Base-by-base conservation (phyloP, 1,284 basidiomycete genomes). In the Neolentinus lepideus region DNA sequence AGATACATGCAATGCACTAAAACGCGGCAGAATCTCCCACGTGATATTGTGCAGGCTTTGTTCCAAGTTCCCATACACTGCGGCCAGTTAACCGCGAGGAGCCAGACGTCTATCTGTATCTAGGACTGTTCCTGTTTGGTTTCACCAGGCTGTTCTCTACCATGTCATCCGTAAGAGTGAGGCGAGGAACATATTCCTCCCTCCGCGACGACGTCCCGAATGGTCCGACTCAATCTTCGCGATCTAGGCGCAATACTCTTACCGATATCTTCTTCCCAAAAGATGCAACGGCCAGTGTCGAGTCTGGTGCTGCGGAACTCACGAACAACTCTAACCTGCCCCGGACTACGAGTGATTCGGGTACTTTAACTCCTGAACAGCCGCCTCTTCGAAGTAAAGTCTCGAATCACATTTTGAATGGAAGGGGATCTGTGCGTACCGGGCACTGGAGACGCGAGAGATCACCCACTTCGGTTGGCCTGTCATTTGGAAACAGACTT, bases 111-210 rank as follows among this genome's bases (percentile, higher is more conserved):
- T 43, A 43, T 43, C 38, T 43, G n/a, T 43, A 6, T 43, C 16
- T 43, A 6, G 6, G 38, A 3, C n/a, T 21, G 38, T 6, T 43
- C 38, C n/a, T 43, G 38, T 43, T 16, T 43, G n/a, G 38, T 21
- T 43, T 43, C 16, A 43, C 16, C 16, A 43, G 38, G 8, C 38
- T 43, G 8, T 43, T 43, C 16, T 26, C 57, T 54, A 59, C 55
- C 31, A 82, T 83, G 80, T 80, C 81, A 31, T 84, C 82, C 50
- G 76, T 85, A 50, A 73, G 80, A 61, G 73, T 85, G 29, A 75
- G 71, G 63, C 70, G 75, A 26, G 72, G 73, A 55, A 56, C 64
- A 2, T 80, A 80, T 63, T 67, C 72, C 19, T 68, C 67, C 38
- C 67, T 80, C 35, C 61, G 68, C 46, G 73, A 75, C 21, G 57